Base-by-base conservation (phyloP, 192 early-diverging fungal species). In the Coemansia furcata region DNA sequence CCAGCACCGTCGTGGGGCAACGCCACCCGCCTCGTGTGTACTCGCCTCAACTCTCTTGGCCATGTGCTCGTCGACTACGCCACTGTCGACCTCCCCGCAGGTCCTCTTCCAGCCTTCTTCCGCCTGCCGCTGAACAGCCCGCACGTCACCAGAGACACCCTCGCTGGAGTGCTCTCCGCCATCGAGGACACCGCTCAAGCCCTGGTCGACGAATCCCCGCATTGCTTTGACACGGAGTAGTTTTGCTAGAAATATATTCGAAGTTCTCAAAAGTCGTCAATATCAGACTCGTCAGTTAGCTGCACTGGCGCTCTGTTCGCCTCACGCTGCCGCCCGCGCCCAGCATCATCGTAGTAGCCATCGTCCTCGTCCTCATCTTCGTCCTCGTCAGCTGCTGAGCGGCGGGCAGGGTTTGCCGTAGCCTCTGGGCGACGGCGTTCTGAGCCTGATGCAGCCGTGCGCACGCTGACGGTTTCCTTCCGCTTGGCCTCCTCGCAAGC, bases 11-110 rank as follows among this genome's bases (percentile, higher is more conserved):
- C 50, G 52, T 60, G 46, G 75, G 71, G 73, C 52, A 64, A 73
- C 7, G 66, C 63, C 0, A 81, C 83, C 4, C 65, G 72, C 38
- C 46, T 40, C 58, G 58, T 74, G 77, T 82, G 72, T 57, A 40
- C 12, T 68, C 73, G 55, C 37, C 84, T 80, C 63, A 87, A 52
- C 57, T 60, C 4, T 62, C 74, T 19, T 78, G 90, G 91, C 6
- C 66, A 64, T 21, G 84, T 89, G 68, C 83, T 92, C 71, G 69
- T 94, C 7, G 93, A 94, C 71, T 93, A 91, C 69, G 88, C 92
- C 9, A 43, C 71, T 2, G 62, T 72, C 21, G 74, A 76, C 2
- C 11, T 62, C 38, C 38, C 19, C 12, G n/a, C 23, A 21, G 10
- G 26, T 11, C 5, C 30, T 6, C 65, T 84, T 36, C 66, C 87